These are phyloP conservation scores for Chrysanthemum lavandulifolium DNA, from an alignment of 129 eudicot species.

Conservation along the genomic window DNA sequence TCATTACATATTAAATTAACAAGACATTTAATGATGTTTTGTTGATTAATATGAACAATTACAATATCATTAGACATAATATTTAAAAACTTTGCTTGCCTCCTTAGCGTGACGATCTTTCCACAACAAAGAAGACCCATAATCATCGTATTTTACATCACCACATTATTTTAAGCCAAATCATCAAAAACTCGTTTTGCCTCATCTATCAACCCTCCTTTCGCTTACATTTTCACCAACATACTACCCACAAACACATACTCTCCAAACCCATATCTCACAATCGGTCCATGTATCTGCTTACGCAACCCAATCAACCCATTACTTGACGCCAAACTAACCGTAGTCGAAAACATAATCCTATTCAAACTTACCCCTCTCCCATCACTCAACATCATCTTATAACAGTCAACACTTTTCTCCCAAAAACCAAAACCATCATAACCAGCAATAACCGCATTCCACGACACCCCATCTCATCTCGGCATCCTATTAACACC, in stretches of 20 bases:
- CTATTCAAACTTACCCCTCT: conserved; percentile 50
- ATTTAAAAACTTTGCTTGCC: too few species aligned
- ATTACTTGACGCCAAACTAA: conserved; percentile 44
- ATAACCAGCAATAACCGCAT: conserved; percentile 72
- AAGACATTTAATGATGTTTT: too few species aligned
- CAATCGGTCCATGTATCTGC: conserved; percentile 71
- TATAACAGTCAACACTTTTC: conserved; percentile 37
- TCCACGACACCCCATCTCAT: conserved; percentile 87
- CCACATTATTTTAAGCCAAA: conserved; percentile 73
- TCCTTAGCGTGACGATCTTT: conserved; percentile 29
- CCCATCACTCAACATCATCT: conserved; percentile 62
- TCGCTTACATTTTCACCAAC: conserved; percentile 81
- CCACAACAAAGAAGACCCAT: conserved; percentile 75
- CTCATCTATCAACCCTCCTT: conserved; percentile 53
- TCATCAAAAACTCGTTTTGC: conserved; percentile 61
- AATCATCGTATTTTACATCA: conserved; percentile 77
- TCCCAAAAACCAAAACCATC: conserved; percentile 35
- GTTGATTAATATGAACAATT: too few species aligned
- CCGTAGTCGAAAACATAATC: conserved; percentile 77
- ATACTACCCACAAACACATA: conserved; percentile 86
- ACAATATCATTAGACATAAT: too few species aligned
- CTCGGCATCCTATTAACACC: conserved; percentile 50
- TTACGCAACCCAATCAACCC: conserved; percentile 58
- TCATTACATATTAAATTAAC: too few species aligned
- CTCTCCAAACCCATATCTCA: conserved; percentile 60